Evolutionary conservation across 2,329 filamentous ascomycete genomes (phyloP).

Genomic region (Beauveria varroae): DNA sequence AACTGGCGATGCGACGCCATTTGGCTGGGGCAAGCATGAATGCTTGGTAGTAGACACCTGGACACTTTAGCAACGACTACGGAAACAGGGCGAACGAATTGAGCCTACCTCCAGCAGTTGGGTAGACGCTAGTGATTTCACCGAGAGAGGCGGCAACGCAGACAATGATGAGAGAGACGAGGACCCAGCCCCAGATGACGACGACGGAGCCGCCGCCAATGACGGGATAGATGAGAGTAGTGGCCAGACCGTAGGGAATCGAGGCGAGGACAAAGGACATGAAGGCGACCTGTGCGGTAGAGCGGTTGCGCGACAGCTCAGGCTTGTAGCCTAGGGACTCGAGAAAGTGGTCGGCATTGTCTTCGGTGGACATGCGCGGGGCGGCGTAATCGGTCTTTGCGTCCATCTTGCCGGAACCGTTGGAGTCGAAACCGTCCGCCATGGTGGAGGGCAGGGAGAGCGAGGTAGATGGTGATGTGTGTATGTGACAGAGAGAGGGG

Average conservation of each 20-base stretch:
- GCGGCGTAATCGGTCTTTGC: constrained; percentile 22
- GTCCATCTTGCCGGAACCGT: constrained; percentile 18
- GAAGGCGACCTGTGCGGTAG: constrained; percentile 62
- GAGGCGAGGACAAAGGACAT: constrained; percentile 72
- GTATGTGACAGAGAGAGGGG: not conserved
- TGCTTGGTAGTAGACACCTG: constrained; percentile 66
- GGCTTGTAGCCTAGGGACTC: constrained; percentile 59
- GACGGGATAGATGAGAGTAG: constrained; percentile 61
- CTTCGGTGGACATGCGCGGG: constrained; percentile 21
- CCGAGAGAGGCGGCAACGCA: constrained; percentile 64
- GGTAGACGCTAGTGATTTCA: constrained; percentile 69
- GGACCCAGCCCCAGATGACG: constrained; percentile 67
- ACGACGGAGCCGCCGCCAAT: constrained; percentile 58
- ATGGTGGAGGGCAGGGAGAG: constrained; percentile 2
- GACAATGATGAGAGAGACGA: constrained; percentile 60
- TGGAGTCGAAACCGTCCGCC: constrained; percentile 5
- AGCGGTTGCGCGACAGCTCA: constrained; percentile 56
- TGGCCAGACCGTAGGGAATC: constrained; percentile 66
- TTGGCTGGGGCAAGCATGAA: constrained; percentile 60
- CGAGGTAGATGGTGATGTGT: not conserved
- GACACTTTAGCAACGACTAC: not conserved
- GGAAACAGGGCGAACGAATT: not conserved
- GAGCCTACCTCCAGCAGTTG: constrained; percentile 57
- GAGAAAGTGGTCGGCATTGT: constrained; percentile 54
- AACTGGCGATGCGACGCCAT: constrained; percentile 57